A percentile compares a stretch with the other conserved stretches of the same genome.
Conservation (phyloP, 176 grass and related monocot genomes). For the Musa beccarii region DNA sequence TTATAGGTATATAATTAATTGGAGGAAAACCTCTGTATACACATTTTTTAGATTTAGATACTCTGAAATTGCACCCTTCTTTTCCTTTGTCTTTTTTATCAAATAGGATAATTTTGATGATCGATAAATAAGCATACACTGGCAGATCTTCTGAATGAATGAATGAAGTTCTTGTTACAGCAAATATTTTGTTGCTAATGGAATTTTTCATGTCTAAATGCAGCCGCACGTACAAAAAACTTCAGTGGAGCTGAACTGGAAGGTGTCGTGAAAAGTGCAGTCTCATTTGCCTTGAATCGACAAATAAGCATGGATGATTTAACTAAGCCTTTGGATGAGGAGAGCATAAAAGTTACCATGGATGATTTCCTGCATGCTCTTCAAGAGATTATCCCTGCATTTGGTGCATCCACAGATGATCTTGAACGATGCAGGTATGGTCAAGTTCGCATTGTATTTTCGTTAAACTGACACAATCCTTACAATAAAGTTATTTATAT, state of each 20-base stretch:
- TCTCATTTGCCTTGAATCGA: slow-evolving; percentile 84
- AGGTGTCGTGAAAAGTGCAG: slow-evolving; percentile 98
- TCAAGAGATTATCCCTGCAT: slow-evolving; percentile 90
- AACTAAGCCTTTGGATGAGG: slow-evolving; percentile 74
- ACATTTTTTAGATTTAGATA: background rate
- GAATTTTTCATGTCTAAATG: slow-evolving; percentile 30
- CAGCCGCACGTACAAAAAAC: slow-evolving; percentile 95
- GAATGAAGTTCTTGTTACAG: background rate
- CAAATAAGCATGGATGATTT: slow-evolving; percentile 97
- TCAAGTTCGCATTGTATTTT: background rate
- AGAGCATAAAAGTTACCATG: slow-evolving; percentile 99
- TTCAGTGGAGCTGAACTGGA: slow-evolving; percentile 97
- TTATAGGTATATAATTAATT: too few species aligned
- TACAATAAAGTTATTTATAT: background rate
- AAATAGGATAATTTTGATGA: background rate
- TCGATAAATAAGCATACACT: background rate
- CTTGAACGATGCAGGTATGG: slow-evolving; percentile 95
- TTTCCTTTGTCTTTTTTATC: background rate
- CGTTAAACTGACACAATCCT: background rate
- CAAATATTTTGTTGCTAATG: background rate
- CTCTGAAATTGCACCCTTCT: background rate
- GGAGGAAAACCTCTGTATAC: too few species aligned
- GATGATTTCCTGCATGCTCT: slow-evolving; percentile 89
- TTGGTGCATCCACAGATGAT: slow-evolving; percentile 90
- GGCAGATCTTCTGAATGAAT: background rate